Percentiles rank a stretch among this genome's conserved stretches.
phyloP scores from a whole-genome alignment of 2,329 filamentous ascomycete species.

The Pseudocercospora pini-densiflorae region DNA sequence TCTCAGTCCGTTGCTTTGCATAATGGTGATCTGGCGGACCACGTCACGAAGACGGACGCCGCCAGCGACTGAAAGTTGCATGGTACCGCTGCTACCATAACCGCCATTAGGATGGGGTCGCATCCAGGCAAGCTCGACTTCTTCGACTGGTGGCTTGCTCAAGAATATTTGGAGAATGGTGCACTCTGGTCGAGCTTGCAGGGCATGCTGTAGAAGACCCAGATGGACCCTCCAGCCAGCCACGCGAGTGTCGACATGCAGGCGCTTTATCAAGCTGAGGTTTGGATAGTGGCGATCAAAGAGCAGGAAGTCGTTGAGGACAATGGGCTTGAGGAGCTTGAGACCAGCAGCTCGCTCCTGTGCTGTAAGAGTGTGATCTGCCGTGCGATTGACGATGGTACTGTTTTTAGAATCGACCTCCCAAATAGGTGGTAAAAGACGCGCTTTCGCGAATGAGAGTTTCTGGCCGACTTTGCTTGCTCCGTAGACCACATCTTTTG shows the following conservation, averaged over 20 bases:
- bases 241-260: background rate
- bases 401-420: background rate
- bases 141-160: background rate
- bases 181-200: background rate
- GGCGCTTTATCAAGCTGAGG: background rate
- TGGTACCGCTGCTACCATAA: background rate
- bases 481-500: background rate
- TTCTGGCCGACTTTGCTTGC: background rate
- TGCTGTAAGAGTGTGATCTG: background rate
- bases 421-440: background rate
- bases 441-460: background rate
- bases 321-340: background rate
- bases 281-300: background rate
- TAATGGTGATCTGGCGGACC: background rate
- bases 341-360: background rate
- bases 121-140: background rate
- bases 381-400: background rate
- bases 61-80: background rate
- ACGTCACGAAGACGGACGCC: background rate
- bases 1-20: background rate
- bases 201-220: background rate
- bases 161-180: background rate
- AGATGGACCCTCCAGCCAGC: background rate
- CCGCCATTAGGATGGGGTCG: background rate
- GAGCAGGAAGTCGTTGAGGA: background rate